Conservation (phyloP, 805 yeast genomes). For the Teunomyces barrocoloradensis region DNA sequence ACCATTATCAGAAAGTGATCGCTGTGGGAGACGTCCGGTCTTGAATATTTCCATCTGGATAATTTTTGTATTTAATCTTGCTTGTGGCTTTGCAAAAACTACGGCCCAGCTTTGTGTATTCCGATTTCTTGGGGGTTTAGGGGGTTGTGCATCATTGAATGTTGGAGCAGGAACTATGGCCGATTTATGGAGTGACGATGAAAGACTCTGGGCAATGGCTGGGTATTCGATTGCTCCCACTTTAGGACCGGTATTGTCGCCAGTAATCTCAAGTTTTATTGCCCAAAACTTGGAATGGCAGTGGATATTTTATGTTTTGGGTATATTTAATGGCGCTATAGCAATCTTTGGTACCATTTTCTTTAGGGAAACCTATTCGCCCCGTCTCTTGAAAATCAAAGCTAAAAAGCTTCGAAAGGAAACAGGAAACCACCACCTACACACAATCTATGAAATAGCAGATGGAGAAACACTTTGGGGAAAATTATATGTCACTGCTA, state of each 20-base stretch:
- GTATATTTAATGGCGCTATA: slow-evolving; percentile 33
- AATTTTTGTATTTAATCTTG: slow-evolving; percentile 31
- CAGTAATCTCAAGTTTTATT: slow-evolving; percentile 35
- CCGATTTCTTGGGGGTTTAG: slow-evolving; percentile 36
- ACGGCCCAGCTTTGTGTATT: slow-evolving; percentile 33
- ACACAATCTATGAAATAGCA: slow-evolving; percentile 37
- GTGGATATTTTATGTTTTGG: slow-evolving; percentile 35
- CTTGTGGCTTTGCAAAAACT: slow-evolving; percentile 34
- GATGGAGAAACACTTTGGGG: slow-evolving; percentile 23
- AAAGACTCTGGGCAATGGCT: slow-evolving; percentile 34
- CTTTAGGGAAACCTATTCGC: slow-evolving; percentile 36
- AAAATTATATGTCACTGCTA: slow-evolving; percentile 22
- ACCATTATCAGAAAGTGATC: slow-evolving; percentile 37
- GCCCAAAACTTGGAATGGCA: slow-evolving; percentile 33
- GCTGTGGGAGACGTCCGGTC: slow-evolving; percentile 34
- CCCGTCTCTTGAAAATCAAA: slow-evolving; percentile 27
- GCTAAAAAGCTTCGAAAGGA: slow-evolving; percentile 27
- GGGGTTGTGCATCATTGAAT: slow-evolving; percentile 38
- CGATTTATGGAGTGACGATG: slow-evolving; percentile 33
- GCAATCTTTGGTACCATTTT: slow-evolving; percentile 30
- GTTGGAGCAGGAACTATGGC: slow-evolving; percentile 40
- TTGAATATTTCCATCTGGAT: slow-evolving; percentile 35
- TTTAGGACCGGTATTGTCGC: slow-evolving; percentile 39
- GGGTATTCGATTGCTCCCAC: slow-evolving; percentile 36
- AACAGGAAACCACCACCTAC: slow-evolving; percentile 36